Conservation (phyloP, 805 yeast genomes). For the Yarrowia sp. region DNA sequence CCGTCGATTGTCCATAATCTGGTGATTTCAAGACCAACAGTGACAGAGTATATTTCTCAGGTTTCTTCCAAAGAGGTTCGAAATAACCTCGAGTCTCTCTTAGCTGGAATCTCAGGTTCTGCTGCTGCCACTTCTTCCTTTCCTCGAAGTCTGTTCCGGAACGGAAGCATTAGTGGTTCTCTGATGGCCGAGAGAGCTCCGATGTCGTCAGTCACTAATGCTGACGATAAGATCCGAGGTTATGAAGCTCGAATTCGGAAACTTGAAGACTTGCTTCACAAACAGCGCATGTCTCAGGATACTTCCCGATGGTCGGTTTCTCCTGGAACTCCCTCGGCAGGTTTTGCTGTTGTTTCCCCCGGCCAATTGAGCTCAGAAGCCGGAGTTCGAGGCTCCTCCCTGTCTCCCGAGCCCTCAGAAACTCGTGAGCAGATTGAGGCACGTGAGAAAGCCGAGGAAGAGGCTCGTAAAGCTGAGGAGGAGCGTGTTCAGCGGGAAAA, state of each 20-base stretch:
- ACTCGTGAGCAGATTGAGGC: slow-evolving; percentile 1
- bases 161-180: slow-evolving; percentile 26
- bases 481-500: neutral
- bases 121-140: neutral
- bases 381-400: neutral
- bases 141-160: slow-evolving; percentile 20
- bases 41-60: slow-evolving; percentile 18
- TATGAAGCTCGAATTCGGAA: slow-evolving; percentile 76
- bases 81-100: slow-evolving; percentile 8
- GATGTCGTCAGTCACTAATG: slow-evolving; percentile 36
- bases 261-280: slow-evolving; percentile 78
- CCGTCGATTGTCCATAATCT: slow-evolving; percentile 34
- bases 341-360: neutral
- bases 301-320: slow-evolving; percentile 23
- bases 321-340: slow-evolving; percentile 7
- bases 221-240: slow-evolving; percentile 59
- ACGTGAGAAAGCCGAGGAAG: slow-evolving; percentile 9
- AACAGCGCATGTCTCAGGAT: slow-evolving; percentile 57
- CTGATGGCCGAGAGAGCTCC: slow-evolving; percentile 17
- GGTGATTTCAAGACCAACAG: neutral
- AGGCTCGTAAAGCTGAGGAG: neutral
- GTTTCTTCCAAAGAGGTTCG: slow-evolving; percentile 25
- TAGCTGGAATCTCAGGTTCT: neutral
- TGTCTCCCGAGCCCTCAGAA: neutral
- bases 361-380: neutral